phyloP scores from a whole-genome alignment of 345 rosid genomes.

The Pseudoturritis turrita region DNA sequence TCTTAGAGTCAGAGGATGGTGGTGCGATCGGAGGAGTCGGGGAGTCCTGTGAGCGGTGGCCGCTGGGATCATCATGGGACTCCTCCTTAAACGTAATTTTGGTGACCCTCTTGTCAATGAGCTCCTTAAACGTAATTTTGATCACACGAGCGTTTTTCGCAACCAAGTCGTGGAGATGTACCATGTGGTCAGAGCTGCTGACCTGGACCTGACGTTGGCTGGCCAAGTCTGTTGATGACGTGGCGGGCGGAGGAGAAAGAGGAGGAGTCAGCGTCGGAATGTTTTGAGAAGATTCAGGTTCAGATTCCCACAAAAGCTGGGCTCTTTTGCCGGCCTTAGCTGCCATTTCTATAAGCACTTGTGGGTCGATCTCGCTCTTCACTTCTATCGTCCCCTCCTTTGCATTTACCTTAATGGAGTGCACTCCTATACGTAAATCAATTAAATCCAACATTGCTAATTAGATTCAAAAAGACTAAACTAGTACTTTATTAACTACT shows the following conservation, averaged over 20 bases:
- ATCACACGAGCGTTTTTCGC: not conserved
- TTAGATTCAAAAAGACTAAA: not conserved
- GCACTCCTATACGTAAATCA: not conserved
- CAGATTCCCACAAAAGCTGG: slow-evolving; percentile 3
- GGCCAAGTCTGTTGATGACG: not conserved
- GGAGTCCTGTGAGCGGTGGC: not conserved
- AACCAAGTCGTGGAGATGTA: not conserved
- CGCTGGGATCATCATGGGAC: not conserved
- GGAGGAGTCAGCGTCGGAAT: not conserved
- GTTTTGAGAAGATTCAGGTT: not conserved
- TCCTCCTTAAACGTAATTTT: not conserved
- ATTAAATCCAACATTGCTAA: not conserved
- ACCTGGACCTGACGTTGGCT: not conserved
- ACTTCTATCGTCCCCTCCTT: slow-evolving; percentile 14
- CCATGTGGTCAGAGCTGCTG: not conserved
- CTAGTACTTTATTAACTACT: too few relatives aligned
- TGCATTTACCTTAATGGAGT: slow-evolving; percentile 4
- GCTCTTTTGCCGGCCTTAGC: slow-evolving; percentile 8
- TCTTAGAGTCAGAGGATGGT: not conserved
- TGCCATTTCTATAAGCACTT: not conserved
- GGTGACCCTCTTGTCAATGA: not conserved
- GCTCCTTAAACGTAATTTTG: slow-evolving; percentile 17
- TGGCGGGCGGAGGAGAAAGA: not conserved
- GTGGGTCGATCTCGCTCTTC: not conserved
- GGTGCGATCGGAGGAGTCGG: not conserved